Evolutionary conservation across 345 rosid genomes (phyloP).

Genomic region (Abelmoschus esculentus): DNA sequence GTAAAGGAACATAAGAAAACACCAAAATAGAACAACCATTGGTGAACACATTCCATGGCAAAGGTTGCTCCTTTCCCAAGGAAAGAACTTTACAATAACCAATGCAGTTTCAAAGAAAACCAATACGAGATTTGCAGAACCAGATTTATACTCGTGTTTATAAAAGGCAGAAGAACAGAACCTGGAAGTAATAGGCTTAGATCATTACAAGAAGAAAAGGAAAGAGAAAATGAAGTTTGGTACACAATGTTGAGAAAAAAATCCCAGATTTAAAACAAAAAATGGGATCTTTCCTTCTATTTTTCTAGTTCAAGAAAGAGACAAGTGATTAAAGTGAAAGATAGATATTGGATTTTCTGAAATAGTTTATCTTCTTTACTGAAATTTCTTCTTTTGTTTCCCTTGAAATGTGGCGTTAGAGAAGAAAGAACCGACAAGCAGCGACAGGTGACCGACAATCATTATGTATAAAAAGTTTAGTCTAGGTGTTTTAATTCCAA

Average conservation of each 20-base stretch:
- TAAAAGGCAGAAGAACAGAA: conserved; percentile 2
- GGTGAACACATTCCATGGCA: background rate
- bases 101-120: background rate
- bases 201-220: background rate
- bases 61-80: background rate
- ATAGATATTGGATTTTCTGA: background rate
- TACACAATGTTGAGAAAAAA: background rate
- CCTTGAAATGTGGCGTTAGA: too few species aligned
- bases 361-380: background rate
- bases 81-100: background rate
- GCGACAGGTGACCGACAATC: background rate
- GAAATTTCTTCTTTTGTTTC: background rate
- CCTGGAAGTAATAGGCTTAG: background rate
- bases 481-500: too few species aligned
- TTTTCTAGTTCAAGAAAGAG: background rate
- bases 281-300: background rate
- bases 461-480: background rate
- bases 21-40: conserved; percentile 16
- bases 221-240: background rate
- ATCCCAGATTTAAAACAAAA: background rate
- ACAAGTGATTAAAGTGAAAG: background rate
- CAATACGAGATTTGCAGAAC: background rate
- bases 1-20: conserved; percentile 16
- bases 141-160: background rate
- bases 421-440: background rate